Base-by-base conservation (phyloP, 192 early-diverging fungal genomes). In the Linnemannia zychae region DNA sequence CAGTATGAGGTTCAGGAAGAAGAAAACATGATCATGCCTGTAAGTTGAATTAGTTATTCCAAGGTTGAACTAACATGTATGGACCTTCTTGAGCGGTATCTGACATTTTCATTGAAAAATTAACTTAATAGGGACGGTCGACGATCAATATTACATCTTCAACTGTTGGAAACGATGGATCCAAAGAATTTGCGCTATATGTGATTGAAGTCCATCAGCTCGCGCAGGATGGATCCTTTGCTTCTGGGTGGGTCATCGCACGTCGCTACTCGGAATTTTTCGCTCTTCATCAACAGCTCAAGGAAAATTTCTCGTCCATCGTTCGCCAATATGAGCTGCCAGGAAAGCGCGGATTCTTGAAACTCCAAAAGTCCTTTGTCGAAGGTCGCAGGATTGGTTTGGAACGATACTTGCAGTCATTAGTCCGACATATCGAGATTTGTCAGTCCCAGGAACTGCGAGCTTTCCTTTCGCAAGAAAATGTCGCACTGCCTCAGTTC, bases 261-360 rank as follows among this genome's bases (percentile, higher is more conserved):
- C 90, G 96, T 11, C 87, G 97, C 4, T 97, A 96, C 84, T 92
- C 92, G n/a, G 96, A 99, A 87, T 98, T 99, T 83, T 91, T 93
- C 71, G 89, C 91, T 0, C 85, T 99, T 77, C 97, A 99, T 78
- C 92, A 93, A 40, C 85, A 89, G 15, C 87, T 99, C 33, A 91
- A 90, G 37, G 78, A 87, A 1, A 77, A 84, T 28, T 93, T 90
- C 75, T 89, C 93, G 0, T 65, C 71, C 12, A 78, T 90, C 17
- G 93, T 97, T 74, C 88, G 91, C 12, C 72, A 86, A 20, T 89
- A 91, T 36, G 96, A 97, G 22, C 90, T 98, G 48, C 97, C 97
- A 0, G 88, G 88, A 5, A 96, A 97, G 71, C 91, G 94, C 34
- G 91, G 94, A 15, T 87, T 96, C 31, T 67, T 94, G 18, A 94